Evolutionary conservation across 768 basidiomycete species (phyloP).

Genomic region (Agaricus subrufescens): DNA sequence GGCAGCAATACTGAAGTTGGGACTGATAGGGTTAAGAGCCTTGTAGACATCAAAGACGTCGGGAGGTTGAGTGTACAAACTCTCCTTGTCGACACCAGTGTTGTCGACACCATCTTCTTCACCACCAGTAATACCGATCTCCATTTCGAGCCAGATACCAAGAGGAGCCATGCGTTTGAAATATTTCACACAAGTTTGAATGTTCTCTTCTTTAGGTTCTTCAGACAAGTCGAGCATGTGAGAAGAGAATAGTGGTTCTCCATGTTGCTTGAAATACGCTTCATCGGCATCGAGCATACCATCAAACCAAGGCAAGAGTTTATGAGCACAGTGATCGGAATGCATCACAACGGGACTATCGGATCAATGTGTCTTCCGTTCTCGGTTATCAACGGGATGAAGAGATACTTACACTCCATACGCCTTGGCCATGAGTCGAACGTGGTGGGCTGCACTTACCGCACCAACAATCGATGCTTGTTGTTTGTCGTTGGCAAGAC

Average conservation of each 20-base stretch:
- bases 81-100: slow-evolving; percentile 88
- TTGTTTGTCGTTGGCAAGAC: slow-evolving; percentile 90
- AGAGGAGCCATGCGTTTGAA: slow-evolving; percentile 92
- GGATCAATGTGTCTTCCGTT: not conserved
- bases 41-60: slow-evolving; percentile 91
- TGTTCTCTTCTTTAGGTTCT: slow-evolving; percentile 89
- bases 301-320: slow-evolving; percentile 98
- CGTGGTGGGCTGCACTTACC: slow-evolving; percentile 85
- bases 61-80: slow-evolving; percentile 95
- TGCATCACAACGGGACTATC: slow-evolving; percentile 91
- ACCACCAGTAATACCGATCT: slow-evolving; percentile 99
- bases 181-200: slow-evolving; percentile 89
- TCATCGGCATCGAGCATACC: slow-evolving; percentile 98
- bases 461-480: slow-evolving; percentile 95
- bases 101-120: slow-evolving; percentile 99
- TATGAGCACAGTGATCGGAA: slow-evolving; percentile 97
- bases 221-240: slow-evolving; percentile 99
- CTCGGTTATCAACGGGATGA: not conserved
- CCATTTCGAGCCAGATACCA: slow-evolving; percentile 99
- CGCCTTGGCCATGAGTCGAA: slow-evolving; percentile 79
- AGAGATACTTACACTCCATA: slow-evolving; percentile 80
- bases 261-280: slow-evolving; percentile 85
- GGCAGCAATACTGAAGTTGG: slow-evolving; percentile 97
- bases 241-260: slow-evolving; percentile 87
- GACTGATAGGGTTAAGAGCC: slow-evolving; percentile 77